Evolutionary conservation across 208 protist genomes (phyloP).

Genomic region (Angomonas deanei): DNA sequence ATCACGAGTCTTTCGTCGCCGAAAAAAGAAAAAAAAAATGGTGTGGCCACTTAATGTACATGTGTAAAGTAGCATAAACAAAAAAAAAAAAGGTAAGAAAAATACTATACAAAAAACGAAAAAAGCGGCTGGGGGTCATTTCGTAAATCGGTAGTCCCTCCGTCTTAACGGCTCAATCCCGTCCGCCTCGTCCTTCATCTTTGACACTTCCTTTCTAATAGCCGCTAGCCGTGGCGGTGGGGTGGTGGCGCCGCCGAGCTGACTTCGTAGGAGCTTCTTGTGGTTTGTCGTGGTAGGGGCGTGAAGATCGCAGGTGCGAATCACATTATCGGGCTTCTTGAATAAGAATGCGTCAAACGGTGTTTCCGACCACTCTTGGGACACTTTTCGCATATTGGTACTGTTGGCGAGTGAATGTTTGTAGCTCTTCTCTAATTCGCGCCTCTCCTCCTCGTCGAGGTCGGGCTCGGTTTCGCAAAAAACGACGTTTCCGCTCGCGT

Average conservation of each 20-base stretch:
- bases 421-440: background rate
- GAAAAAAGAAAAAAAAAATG: conserved; percentile 1
- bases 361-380: background rate
- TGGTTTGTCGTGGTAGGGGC: background rate
- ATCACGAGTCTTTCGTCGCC: no score
- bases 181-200: conserved; percentile 52
- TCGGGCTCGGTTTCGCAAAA: conserved; percentile 13
- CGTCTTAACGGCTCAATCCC: conserved; percentile 18
- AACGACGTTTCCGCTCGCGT: conserved; percentile 41
- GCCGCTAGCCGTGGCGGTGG: conserved; percentile 23
- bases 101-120: no score
- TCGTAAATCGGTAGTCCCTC: background rate
- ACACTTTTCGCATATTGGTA: background rate
- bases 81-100: background rate
- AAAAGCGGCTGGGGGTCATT: no score
- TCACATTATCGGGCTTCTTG: background rate
- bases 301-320: conserved; percentile 9
- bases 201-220: conserved; percentile 20
- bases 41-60: no score
- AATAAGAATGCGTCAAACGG: background rate
- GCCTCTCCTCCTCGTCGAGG: background rate
- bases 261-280: background rate
- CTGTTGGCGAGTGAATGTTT: background rate
- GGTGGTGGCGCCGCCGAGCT: background rate
- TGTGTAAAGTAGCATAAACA: no score